phyloP scores from a whole-genome alignment of 106 monocot species.

The Dendrobium catenatum region DNA sequence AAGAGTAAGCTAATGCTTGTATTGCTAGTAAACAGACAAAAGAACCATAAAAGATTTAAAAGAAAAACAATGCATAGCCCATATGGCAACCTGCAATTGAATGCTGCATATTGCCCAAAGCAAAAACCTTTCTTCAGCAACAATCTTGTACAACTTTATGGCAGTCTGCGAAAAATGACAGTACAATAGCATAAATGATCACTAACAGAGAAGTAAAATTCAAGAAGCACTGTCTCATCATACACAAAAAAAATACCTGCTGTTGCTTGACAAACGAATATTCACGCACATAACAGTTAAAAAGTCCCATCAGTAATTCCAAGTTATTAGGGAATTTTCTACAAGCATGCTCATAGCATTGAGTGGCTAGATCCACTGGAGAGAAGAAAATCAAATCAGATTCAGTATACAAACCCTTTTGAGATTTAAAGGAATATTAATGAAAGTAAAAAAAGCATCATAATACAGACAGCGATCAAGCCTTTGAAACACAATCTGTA shows the following conservation, averaged over 20 bases:
- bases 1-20: background rate
- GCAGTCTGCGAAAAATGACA: constrained; percentile 73
- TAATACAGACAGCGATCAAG: constrained; percentile 67
- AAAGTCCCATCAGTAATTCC: constrained; percentile 91
- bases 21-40: background rate
- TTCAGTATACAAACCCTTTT: background rate
- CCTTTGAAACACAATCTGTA: constrained; percentile 92
- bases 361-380: constrained; percentile 92
- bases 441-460: background rate
- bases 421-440: constrained; percentile 4
- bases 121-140: constrained; percentile 92
- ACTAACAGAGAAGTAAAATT: background rate
- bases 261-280: constrained; percentile 95
- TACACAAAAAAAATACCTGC: constrained; percentile 39
- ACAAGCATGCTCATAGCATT: constrained; percentile 94
- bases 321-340: constrained; percentile 76
- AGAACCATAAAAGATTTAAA: background rate
- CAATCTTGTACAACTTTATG: constrained; percentile 95
- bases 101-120: constrained; percentile 99
- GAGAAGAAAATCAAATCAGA: constrained; percentile 9
- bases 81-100: constrained; percentile 59
- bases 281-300: constrained; percentile 94
- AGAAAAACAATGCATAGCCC: background rate
- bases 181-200: background rate
- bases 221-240: constrained; percentile 1